Base-by-base conservation (phyloP, 352 stramenopile species). In the Peronospora destructor region DNA sequence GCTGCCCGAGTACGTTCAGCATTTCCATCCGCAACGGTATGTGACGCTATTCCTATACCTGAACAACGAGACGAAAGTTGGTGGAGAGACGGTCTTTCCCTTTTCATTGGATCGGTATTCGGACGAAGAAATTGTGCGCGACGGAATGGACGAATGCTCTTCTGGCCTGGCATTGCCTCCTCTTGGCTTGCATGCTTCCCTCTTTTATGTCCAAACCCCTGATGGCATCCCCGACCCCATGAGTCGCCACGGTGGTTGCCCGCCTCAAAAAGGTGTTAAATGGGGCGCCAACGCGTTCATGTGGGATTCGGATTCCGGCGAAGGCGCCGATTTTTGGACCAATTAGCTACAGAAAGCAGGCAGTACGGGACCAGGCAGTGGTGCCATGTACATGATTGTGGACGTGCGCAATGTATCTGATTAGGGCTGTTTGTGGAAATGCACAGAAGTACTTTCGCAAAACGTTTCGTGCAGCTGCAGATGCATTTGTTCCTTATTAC, bases 21-120 rank as follows among this genome's bases (percentile, higher is more conserved):
- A 91, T 59, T 90, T 88, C 53, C 65, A 91, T 33, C 83, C 83
- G 36, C 98, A 99, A 76, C 84, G 96, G 9, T 98, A 94, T 64
- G 91, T 94, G 14, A 98, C 95, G 42, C 67, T 99, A 4, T 98
- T 98, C 60, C 76, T 97, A 46, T 99, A 99, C 69, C 69, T 99
- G 30, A 97, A 86, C 65, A 94, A 98, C 62, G 84, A 98, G 45
- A 86, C 84, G 45, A 91, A 97, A 54, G 41, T 87, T 14, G 96
- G 96, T 12, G 96, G 96, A 23, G 89, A 98, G 67, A 99, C 95
- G 0, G 90, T 98, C n/a, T 99, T 99, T 69, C 95, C 81, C n/a
- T 84, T 81, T 61, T 91, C 81, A 39, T 54, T 82, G 12, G 84
- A 91, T 23, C 64, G 79, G 10, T 88, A 76, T 54, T 84, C 56